Evolutionary conservation across 202 grass and related monocot species (phyloP).

Genomic region (Carex arenaria): DNA sequence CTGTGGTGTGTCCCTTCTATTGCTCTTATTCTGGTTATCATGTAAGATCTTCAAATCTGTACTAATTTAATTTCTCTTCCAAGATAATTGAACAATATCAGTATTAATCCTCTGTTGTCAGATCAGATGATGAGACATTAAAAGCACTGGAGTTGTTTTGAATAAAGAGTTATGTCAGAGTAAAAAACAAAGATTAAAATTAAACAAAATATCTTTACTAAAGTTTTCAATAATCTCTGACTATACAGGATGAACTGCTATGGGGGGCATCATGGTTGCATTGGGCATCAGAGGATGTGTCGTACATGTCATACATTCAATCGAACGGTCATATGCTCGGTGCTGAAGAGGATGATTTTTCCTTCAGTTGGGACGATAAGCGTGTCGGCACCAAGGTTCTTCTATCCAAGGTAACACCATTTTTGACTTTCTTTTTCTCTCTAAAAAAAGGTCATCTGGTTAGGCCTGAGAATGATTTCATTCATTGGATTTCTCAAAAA

Average conservation of each 20-base stretch:
- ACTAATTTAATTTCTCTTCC: not conserved
- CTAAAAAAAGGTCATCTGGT: not conserved
- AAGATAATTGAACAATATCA: not conserved
- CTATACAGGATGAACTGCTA: constrained; percentile 45
- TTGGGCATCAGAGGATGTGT: constrained; percentile 29
- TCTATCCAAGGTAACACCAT: constrained; percentile 48
- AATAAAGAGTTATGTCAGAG: not conserved
- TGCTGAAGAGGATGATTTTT: constrained; percentile 54
- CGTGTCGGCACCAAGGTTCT: constrained; percentile 55
- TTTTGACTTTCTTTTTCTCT: not conserved
- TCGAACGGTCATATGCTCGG: constrained; percentile 44
- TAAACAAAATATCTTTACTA: not conserved
- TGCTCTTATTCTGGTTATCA: constrained; percentile 79
- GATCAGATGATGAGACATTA: not conserved
- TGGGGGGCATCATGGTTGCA: constrained; percentile 48
- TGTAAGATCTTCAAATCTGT: constrained; percentile 20
- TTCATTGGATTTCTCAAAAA: not conserved
- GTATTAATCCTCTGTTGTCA: not conserved
- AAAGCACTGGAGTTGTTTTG: not conserved
- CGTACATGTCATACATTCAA: constrained; percentile 66
- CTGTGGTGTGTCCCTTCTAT: constrained; percentile 63
- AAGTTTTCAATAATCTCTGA: not conserved
- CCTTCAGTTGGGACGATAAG: constrained; percentile 91
- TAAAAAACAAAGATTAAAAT: not conserved
- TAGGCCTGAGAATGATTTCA: not conserved